These are phyloP conservation scores for Penicillium turbatum DNA, from an alignment of 495 filamentous ascomycete species.

Conservation along the genomic window DNA sequence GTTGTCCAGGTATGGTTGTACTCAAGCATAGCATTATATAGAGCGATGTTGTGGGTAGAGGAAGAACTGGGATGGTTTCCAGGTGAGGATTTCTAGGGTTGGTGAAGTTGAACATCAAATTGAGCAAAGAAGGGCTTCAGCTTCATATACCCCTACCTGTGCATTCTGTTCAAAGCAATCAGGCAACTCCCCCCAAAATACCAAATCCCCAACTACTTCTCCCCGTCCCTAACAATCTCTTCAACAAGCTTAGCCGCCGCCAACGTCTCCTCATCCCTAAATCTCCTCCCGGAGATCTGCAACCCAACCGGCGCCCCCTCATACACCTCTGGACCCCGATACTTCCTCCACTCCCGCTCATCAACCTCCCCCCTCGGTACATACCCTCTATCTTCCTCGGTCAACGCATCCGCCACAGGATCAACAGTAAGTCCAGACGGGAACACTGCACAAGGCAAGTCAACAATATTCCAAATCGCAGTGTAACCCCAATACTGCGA, in stretches of 20 bases:
- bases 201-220: constrained; percentile 8
- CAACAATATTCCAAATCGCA: constrained; percentile 67
- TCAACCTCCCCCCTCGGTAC: constrained; percentile 30
- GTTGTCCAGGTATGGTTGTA: no score
- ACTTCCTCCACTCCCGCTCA: constrained; percentile 40
- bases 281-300: constrained; percentile 49
- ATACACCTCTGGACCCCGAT: constrained; percentile 30
- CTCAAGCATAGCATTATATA: no score
- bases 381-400: constrained; percentile 26
- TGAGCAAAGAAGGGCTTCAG: no score
- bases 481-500: constrained; percentile 69
- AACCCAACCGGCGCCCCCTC: constrained; percentile 46
- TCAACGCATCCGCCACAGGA: constrained; percentile 26
- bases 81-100: no score
- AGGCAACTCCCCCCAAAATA: background rate
- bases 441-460: constrained; percentile 60
- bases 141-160: no score
- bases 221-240: constrained; percentile 21
- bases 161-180: background rate
- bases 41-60: no score
- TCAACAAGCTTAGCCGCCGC: constrained; percentile 34
- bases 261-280: constrained; percentile 39
- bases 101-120: no score
- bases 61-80: no score
- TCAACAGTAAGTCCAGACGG: constrained; percentile 49